A percentile compares a stretch with the other conserved stretches of the same genome.
Evolutionary conservation across 352 stramenopile genomes (phyloP).

Genomic region (Phytophthora sp.): DNA sequence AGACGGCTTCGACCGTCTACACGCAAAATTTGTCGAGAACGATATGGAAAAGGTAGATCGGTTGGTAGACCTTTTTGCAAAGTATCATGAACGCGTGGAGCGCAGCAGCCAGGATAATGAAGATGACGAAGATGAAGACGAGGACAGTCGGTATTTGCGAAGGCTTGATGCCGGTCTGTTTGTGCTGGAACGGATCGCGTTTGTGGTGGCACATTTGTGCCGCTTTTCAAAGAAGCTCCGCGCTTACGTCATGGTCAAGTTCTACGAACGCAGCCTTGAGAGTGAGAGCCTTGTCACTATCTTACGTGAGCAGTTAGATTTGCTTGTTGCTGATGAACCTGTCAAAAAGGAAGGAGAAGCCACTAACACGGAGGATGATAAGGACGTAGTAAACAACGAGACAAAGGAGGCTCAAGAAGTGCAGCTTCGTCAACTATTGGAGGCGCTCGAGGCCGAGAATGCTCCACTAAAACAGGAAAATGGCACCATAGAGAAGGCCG

Average conservation of each 20-base stretch:
- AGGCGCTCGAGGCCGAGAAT: conserved; percentile 32
- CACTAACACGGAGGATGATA: conserved; percentile 2
- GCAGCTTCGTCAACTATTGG: conserved; percentile 47
- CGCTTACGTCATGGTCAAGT: conserved; percentile 79
- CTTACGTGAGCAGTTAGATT: conserved; percentile 63
- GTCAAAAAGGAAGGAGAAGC: conserved; percentile 1
- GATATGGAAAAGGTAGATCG: conserved; percentile 86
- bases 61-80: conserved; percentile 76
- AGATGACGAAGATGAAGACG: conserved; percentile 45
- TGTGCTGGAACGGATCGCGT: conserved; percentile 70
- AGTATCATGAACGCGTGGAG: conserved; percentile 68
- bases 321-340: conserved; percentile 41
- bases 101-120: conserved; percentile 36
- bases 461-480: neutral
- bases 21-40: conserved; percentile 86
- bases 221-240: conserved; percentile 65
- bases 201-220: conserved; percentile 71
- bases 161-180: conserved; percentile 81
- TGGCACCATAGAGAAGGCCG: neutral
- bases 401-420: conserved; percentile 42
- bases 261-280: conserved; percentile 74
- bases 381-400: conserved; percentile 26
- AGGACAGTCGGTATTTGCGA: conserved; percentile 64
- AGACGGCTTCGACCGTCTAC: conserved; percentile 68
- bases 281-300: conserved; percentile 47